These are phyloP conservation scores for Rossbeevera mucosa DNA, from an alignment of 768 basidiomycete genomes.

Conservation along the genomic window DNA sequence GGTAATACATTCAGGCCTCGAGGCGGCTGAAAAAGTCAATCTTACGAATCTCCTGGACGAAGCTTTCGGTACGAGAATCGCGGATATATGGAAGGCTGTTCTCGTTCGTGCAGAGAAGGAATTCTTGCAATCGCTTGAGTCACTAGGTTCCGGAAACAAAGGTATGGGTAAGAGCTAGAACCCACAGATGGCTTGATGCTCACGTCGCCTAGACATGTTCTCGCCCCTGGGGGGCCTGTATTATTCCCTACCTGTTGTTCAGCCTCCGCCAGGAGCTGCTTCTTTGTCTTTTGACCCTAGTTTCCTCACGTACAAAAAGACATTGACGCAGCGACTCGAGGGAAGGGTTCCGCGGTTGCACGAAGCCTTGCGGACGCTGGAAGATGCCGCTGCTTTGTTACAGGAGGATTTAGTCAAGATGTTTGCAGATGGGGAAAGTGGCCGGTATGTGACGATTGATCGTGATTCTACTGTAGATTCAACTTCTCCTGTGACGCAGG, in stretches of 20 bases:
- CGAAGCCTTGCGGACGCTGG: conserved; percentile 45
- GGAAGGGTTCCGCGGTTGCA: conserved; percentile 63
- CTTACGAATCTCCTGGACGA: conserved; percentile 49
- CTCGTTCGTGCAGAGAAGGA: conserved; percentile 41
- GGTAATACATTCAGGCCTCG: conserved; percentile 42
- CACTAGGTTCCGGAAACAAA: conserved; percentile 11
- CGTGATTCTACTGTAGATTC: neutral
- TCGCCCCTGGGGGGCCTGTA: conserved; percentile 57
- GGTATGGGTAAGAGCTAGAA: conserved; percentile 14
- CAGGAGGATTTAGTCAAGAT: conserved; percentile 55
- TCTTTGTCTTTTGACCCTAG: conserved; percentile 36
- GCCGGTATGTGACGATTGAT: conserved; percentile 36
- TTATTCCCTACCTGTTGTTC: conserved; percentile 45
- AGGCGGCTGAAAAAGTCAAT: conserved; percentile 40
- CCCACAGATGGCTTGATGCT: conserved; percentile 3
- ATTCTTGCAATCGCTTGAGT: conserved; percentile 42
- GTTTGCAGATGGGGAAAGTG: conserved; percentile 37
- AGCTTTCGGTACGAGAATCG: conserved; percentile 49
- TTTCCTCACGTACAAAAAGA: conserved; percentile 59
- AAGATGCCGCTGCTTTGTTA: conserved; percentile 50
- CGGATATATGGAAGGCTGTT: conserved; percentile 53
- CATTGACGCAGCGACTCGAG: conserved; percentile 57
- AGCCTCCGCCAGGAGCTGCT: conserved; percentile 38
- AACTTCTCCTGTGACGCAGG: conserved; percentile 26
- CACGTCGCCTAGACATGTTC: conserved; percentile 36